These are phyloP conservation scores for Rhizopogon roseolus DNA, from an alignment of 768 basidiomycete species.

Conservation along the genomic window DNA sequence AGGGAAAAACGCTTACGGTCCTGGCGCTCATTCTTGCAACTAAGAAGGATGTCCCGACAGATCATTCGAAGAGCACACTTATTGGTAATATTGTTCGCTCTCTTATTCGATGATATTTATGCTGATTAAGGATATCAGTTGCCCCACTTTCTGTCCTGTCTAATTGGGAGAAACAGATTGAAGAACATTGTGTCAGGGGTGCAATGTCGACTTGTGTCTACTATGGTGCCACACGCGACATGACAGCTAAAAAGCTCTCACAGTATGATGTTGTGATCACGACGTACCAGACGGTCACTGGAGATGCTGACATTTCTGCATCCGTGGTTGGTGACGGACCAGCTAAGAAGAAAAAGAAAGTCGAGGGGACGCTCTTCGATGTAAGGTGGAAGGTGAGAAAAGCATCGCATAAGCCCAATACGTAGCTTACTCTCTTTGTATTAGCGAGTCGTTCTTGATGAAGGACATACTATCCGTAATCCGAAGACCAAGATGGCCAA, in stretches of 20 bases:
- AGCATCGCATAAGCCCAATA: neutral
- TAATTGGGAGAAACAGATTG: slow-evolving; percentile 85
- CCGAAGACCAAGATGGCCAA: slow-evolving; percentile 80
- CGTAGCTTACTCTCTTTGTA: neutral
- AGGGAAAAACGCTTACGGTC: slow-evolving; percentile 93
- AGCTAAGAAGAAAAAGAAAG: slow-evolving; percentile 54
- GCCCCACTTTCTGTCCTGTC: slow-evolving; percentile 80
- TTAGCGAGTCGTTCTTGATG: slow-evolving; percentile 79
- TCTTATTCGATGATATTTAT: neutral
- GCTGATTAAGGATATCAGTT: slow-evolving; percentile 37
- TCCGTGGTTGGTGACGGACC: slow-evolving; percentile 17
- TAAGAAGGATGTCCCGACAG: slow-evolving; percentile 51
- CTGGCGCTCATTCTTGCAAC: slow-evolving; percentile 78
- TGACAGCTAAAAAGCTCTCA: slow-evolving; percentile 55
- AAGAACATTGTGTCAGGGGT: slow-evolving; percentile 61
- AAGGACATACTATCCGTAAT: slow-evolving; percentile 87
- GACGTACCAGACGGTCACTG: slow-evolving; percentile 70
- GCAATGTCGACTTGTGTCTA: slow-evolving; percentile 57
- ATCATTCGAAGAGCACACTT: slow-evolving; percentile 65
- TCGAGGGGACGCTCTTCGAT: slow-evolving; percentile 52
- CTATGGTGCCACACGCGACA: slow-evolving; percentile 62
- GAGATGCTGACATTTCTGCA: slow-evolving; percentile 39
- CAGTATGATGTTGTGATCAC: slow-evolving; percentile 78
- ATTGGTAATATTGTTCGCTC: slow-evolving; percentile 48
- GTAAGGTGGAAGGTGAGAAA: slow-evolving; percentile 75